phyloP scores from a whole-genome alignment of 2,329 filamentous ascomycete species.

The Coleophoma crateriformis region DNA sequence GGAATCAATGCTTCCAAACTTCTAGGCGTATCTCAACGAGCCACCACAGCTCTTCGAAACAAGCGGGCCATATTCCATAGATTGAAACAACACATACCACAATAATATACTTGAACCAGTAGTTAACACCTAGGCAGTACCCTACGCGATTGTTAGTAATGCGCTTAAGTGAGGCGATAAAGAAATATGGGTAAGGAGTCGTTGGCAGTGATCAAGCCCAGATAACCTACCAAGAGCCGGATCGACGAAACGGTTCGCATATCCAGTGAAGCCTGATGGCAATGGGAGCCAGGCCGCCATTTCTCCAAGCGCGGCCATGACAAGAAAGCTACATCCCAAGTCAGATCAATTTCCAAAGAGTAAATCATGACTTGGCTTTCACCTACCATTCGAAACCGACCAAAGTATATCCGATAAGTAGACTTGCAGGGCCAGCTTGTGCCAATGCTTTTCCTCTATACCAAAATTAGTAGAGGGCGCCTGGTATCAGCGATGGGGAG shows the following conservation, averaged over 20 bases:
- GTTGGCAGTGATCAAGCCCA: no score
- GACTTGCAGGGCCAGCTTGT: constrained; percentile 52
- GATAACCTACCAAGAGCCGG: constrained; percentile 48
- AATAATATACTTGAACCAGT: constrained; percentile 12
- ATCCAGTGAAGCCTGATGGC: constrained; percentile 73
- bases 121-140: constrained; percentile 53
- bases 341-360: no score
- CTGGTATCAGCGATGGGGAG: neutral
- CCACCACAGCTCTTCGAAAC: no score
- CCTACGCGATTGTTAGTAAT: constrained; percentile 31
- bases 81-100: no score
- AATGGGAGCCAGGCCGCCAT: constrained; percentile 82
- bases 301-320: constrained; percentile 78
- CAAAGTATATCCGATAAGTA: constrained; percentile 66
- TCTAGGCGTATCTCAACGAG: no score
- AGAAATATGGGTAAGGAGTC: no score
- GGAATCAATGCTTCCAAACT: no score
- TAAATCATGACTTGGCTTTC: no score
- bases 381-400: constrained; percentile 59
- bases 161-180: no score
- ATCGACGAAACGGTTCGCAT: constrained; percentile 73
- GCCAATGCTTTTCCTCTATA: constrained; percentile 32
- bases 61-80: no score
- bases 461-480: constrained; percentile 3
- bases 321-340: constrained; percentile 45